These are phyloP conservation scores for Stemphylium lycopersici DNA, from an alignment of 2,329 filamentous ascomycete species.

Conservation along the genomic window DNA sequence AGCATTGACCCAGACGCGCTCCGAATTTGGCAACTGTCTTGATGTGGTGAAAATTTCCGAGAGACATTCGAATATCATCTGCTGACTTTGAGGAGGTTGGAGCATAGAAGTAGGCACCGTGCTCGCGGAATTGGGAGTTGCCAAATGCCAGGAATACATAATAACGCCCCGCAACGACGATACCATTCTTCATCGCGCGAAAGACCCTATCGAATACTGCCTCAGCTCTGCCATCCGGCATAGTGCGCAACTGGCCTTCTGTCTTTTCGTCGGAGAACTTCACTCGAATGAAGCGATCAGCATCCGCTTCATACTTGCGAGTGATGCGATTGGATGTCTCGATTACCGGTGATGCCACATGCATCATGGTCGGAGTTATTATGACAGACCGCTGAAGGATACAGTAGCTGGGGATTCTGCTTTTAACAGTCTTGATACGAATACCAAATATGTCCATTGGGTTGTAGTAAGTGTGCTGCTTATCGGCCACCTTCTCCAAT, in stretches of 20 bases:
- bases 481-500: constrained; percentile 75
- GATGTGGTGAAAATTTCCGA: constrained; percentile 86
- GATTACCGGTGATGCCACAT: constrained; percentile 75
- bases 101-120: constrained; percentile 92
- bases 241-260: constrained; percentile 48
- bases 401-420: constrained; percentile 72
- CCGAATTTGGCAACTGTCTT: constrained; percentile 86
- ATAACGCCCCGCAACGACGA: constrained; percentile 77
- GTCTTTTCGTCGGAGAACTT: constrained; percentile 85
- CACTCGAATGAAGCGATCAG: constrained; percentile 85
- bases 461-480: constrained; percentile 66
- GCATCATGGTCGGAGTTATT: constrained; percentile 83
- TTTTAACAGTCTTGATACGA: constrained; percentile 31
- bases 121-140: constrained; percentile 91
- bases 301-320: constrained; percentile 69
- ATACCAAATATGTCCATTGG: constrained; percentile 75
- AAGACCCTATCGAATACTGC: constrained; percentile 77
- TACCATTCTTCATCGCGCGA: constrained; percentile 75
- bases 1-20: constrained; percentile 89
- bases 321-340: constrained; percentile 90
- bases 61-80: constrained; percentile 79
- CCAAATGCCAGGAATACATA: constrained; percentile 94
- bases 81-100: constrained; percentile 70
- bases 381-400: constrained; percentile 75
- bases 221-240: constrained; percentile 45